phyloP scores from a whole-genome alignment of 176 grass and related monocot genomes.

The Carex scoparia region DNA sequence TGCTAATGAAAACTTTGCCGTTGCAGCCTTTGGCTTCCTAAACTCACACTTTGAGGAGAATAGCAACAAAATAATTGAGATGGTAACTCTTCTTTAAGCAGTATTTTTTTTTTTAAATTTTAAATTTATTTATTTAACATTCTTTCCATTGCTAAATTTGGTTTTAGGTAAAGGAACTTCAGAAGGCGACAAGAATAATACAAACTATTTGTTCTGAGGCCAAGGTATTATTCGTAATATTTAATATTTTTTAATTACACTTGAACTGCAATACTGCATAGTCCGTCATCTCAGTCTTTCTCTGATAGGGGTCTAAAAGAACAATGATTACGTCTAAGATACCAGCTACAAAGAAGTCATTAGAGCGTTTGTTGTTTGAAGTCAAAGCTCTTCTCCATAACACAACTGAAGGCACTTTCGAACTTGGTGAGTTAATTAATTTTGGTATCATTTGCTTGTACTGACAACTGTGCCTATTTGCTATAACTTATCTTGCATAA shows the following conservation, averaged over 20 bases:
- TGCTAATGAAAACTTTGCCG: constrained; percentile 14
- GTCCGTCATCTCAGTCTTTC: constrained; percentile 4
- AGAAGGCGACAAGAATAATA: constrained; percentile 77
- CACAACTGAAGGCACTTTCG: constrained; percentile 39
- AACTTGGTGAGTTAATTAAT: constrained; percentile 40
- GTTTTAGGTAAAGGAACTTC: constrained; percentile 60
- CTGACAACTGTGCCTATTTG: neutral
- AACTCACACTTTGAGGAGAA: constrained; percentile 55
- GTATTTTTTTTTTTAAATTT: neutral
- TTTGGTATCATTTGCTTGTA: neutral
- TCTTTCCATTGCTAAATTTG: constrained; percentile 21
- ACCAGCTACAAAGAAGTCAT: constrained; percentile 65
- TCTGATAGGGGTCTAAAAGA: constrained; percentile 50
- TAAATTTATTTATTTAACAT: neutral
- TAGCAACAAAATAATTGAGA: constrained; percentile 44
- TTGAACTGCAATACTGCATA: neutral
- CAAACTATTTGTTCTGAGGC: constrained; percentile 86
- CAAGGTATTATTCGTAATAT: constrained; percentile 39
- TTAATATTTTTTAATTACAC: neutral
- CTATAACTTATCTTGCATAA: neutral
- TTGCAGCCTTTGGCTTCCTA: constrained; percentile 72
- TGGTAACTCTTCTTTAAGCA: constrained; percentile 43
- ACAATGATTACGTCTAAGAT: constrained; percentile 89
- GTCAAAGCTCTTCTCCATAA: constrained; percentile 75
- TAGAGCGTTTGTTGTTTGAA: constrained; percentile 72